These are phyloP conservation scores for Pleoardoris graminearum DNA, from an alignment of 2,329 filamentous ascomycete genomes.

Conservation along the genomic window DNA sequence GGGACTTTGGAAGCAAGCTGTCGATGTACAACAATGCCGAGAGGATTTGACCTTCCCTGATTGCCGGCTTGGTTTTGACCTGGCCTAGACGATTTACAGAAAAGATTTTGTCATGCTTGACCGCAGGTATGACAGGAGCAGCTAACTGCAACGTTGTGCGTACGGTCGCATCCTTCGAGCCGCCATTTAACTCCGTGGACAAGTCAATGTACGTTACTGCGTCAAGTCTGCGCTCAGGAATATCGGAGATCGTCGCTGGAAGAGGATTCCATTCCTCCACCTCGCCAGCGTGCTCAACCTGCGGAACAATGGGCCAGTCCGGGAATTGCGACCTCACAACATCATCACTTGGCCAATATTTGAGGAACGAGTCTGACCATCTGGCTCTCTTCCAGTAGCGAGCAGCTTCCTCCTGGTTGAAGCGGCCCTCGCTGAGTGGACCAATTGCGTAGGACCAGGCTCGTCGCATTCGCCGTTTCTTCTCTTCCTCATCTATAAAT, in stretches of 20 bases:
- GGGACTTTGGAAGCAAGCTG: constrained; percentile 15
- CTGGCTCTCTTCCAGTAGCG: constrained; percentile 33
- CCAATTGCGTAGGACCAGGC: constrained; percentile 38
- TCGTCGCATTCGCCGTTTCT: constrained; percentile 15
- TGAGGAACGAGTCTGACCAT: background rate
- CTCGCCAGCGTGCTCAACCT: constrained; percentile 15
- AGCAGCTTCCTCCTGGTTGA: constrained; percentile 34
- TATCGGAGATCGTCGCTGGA: constrained; percentile 9
- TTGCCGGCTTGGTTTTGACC: constrained; percentile 13
- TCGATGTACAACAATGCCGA: constrained; percentile 41
- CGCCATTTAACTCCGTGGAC: constrained; percentile 2
- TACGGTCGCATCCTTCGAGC: background rate
- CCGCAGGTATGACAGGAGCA: constrained; percentile 12
- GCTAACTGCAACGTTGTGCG: background rate
- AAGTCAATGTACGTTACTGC: constrained; percentile 31
- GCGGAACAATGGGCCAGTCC: constrained; percentile 24
- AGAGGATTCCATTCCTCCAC: constrained; percentile 34
- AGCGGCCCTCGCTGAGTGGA: constrained; percentile 28
- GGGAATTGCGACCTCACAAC: background rate
- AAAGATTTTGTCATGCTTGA: constrained; percentile 17
- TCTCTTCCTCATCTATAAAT: constrained; percentile 11
- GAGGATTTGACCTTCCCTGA: constrained; percentile 39
- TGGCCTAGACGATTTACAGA: background rate
- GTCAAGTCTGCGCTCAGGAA: constrained; percentile 17
- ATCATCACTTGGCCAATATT: background rate